Conservation (phyloP, 2,329 filamentous ascomycete genomes). For the Mollisia scopiformis region DNA sequence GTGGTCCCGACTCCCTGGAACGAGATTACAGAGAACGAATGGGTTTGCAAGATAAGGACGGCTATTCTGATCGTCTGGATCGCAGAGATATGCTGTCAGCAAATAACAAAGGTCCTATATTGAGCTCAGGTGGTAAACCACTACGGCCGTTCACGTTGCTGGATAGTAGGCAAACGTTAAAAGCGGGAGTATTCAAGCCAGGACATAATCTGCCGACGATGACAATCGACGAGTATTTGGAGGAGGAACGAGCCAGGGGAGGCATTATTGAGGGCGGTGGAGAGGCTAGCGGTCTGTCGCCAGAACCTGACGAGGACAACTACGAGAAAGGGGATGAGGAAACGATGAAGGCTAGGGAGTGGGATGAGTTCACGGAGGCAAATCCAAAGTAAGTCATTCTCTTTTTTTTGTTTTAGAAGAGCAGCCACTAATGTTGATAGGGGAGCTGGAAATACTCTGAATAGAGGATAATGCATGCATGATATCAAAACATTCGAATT, state of each 20-base stretch:
- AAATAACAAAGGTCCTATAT: conserved; percentile 67
- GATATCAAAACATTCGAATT: neutral
- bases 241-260: conserved; percentile 82
- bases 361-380: conserved; percentile 92
- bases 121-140: conserved; percentile 80
- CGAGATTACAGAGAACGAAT: conserved; percentile 50
- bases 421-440: conserved; percentile 28
- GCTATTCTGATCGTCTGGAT: conserved; percentile 78
- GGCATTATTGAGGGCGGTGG: conserved; percentile 92
- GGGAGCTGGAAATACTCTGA: conserved; percentile 81
- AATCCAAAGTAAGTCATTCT: conserved; percentile 66
- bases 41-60: conserved; percentile 43
- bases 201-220: conserved; percentile 96
- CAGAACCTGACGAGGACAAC: conserved; percentile 87
- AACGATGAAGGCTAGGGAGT: conserved; percentile 89
- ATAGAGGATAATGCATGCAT: conserved; percentile 60
- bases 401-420: neutral
- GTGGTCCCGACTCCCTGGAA: conserved; percentile 46
- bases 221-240: conserved; percentile 96
- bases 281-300: conserved; percentile 67
- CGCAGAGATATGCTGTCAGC: conserved; percentile 53
- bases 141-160: conserved; percentile 89
- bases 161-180: conserved; percentile 73
- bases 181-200: conserved; percentile 81
- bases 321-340: conserved; percentile 84